Percentiles rank a stretch among this genome's conserved stretches.
Evolutionary conservation across 116 monocot species (phyloP).

Genomic region (Cymodocea nodosa): DNA sequence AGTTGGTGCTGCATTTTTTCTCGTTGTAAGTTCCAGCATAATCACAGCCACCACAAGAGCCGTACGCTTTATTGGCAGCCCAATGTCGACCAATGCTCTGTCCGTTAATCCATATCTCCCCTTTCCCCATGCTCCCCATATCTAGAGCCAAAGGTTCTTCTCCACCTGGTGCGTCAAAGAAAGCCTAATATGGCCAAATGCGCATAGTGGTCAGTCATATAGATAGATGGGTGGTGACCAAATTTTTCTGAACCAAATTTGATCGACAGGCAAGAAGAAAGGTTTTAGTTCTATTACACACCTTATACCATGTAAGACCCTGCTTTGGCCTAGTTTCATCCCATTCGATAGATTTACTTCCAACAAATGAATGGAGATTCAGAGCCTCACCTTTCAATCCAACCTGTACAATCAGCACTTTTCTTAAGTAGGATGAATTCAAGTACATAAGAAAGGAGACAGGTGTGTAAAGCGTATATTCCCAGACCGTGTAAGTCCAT

Average conservation of each 20-base stretch:
- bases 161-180: slow-evolving; percentile 64
- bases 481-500: slow-evolving; percentile 55
- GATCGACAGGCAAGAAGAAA: neutral
- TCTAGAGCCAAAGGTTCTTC: slow-evolving; percentile 58
- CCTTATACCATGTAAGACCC: slow-evolving; percentile 93
- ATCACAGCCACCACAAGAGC: slow-evolving; percentile 33
- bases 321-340: slow-evolving; percentile 46
- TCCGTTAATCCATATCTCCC: slow-evolving; percentile 77
- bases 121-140: slow-evolving; percentile 78
- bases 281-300: slow-evolving; percentile 3
- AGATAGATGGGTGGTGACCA: too few species aligned
- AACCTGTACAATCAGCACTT: slow-evolving; percentile 26
- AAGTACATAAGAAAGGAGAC: neutral
- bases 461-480: neutral
- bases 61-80: slow-evolving; percentile 51
- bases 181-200: slow-evolving; percentile 17
- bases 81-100: slow-evolving; percentile 67
- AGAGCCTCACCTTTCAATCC: slow-evolving; percentile 84
- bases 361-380: slow-evolving; percentile 56
- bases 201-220: too few species aligned
- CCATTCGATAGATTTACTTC: slow-evolving; percentile 83
- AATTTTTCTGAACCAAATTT: neutral
- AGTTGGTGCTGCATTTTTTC: slow-evolving; percentile 60
- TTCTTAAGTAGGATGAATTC: neutral
- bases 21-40: slow-evolving; percentile 66